Evolutionary conservation across 805 yeast species (phyloP), one percentile per base, ranked within the genome.

Genomic region (Ogataea sp.): DNA sequence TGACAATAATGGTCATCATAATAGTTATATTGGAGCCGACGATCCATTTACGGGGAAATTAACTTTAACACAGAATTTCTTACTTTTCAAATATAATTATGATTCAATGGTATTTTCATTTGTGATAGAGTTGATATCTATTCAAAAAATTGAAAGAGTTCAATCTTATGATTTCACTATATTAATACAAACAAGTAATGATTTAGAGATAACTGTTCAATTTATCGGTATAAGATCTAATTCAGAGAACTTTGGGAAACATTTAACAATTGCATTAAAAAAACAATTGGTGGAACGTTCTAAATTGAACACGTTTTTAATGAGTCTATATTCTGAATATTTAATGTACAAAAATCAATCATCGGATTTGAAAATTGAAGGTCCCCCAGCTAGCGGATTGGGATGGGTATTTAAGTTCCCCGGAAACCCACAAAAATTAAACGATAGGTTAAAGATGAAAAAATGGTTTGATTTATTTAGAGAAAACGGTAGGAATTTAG

Each of bases 381-480:
- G 55, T 4, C 76, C 87, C 0, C 88, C 94, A 0, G 63, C 67
- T 8, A 94, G 94, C 20, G 99, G 99, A 0, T 65, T 93, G 20
- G 99, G 99, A 0, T 73, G 83, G 52, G 62, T 63, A 11, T 90
- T 79, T 62, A 82, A 84, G 47, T 93, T 80, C 56, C 98, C 98
- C 0, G 98, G 98, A 0, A 87, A 86, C 55, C 73, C 94, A 3
- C 73, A 73, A 43, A 79, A 78, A 43, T 64, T 78, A 37, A 75
- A 86, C 39, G 97, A 90, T 53, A 82, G 85, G 49, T 69, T 88
- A 5, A 90, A 89, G 48, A 75, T 90, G 73, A 80, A 90, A 50
- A 66, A 88, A 39, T 93, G 99, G 99, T 87, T 85, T 54, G 97
- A 90, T 52, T 83, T 84, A 51, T 83, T 89, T 57, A 70, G 81